phyloP scores from a whole-genome alignment of 306 rosid species.

The Cucumis sativus region Cucumber_9930_V3 NC_026660.2:27435501-27436000 shows the following conservation, averaged over 20 bases:
- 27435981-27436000: slow-evolving; percentile 63
- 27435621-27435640: background rate
- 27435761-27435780: slow-evolving; percentile 36
- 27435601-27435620: background rate
- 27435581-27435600: background rate
- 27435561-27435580: background rate
- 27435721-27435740: slow-evolving; percentile 67
- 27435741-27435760: slow-evolving; percentile 53
- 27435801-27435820: slow-evolving; percentile 38
- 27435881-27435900: slow-evolving; percentile 81
- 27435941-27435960: slow-evolving; percentile 90
- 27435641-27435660: background rate
- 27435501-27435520: no score
- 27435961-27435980: slow-evolving; percentile 78
- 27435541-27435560: background rate
- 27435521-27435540: no score
- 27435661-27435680: slow-evolving; percentile 2
- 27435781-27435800: slow-evolving; percentile 22
- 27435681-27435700: slow-evolving; percentile 74
- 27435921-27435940: slow-evolving; percentile 83
- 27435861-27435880: slow-evolving; percentile 66
- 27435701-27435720: slow-evolving; percentile 78
- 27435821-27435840: slow-evolving; percentile 29
- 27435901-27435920: slow-evolving; percentile 72
- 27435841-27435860: slow-evolving; percentile 39